A percentile compares a stretch with the other conserved stretches of the same genome.
These are phyloP conservation scores for Esteya vermicola DNA, from an alignment of 2,329 filamentous ascomycete species.

Conservation along the genomic window DNA sequence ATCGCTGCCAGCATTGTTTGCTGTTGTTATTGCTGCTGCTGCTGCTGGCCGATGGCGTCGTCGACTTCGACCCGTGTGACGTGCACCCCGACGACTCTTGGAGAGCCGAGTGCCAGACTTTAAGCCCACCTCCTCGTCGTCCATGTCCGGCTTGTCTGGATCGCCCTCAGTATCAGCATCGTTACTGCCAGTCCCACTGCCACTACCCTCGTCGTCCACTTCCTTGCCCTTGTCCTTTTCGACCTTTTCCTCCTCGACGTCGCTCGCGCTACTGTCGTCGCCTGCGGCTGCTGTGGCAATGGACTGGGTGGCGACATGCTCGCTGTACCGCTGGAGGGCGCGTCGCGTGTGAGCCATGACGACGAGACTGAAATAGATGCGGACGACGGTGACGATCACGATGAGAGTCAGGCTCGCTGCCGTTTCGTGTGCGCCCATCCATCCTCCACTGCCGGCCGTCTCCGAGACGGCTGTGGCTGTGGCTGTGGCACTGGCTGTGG, in stretches of 20 bases:
- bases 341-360: constrained; percentile 72
- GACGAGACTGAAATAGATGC: constrained; percentile 72
- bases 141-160: too few species aligned
- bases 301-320: constrained; percentile 13
- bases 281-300: constrained; percentile 27
- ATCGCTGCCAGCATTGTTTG: too few species aligned
- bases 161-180: constrained; percentile 28
- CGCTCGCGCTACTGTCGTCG: constrained; percentile 15
- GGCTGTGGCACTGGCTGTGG: background rate
- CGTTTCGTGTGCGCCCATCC: constrained; percentile 37
- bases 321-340: constrained; percentile 57
- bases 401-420: constrained; percentile 68
- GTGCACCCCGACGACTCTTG: constrained; percentile 8
- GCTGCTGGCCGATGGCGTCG: constrained; percentile 25
- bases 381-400: constrained; percentile 55
- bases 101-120: constrained; percentile 3
- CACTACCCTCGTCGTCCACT: background rate
- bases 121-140: constrained; percentile 8
- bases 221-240: constrained; percentile 18
- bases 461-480: constrained; percentile 1
- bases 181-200: too few species aligned
- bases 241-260: too few species aligned
- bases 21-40: constrained; percentile 22
- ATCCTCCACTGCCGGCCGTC: constrained; percentile 10
- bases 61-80: too few species aligned